A percentile compares a stretch with the other conserved stretches of the same genome.
Evolutionary conservation across 2,329 filamentous ascomycete genomes (phyloP).

Genomic region (Xylaria polymorpha): DNA sequence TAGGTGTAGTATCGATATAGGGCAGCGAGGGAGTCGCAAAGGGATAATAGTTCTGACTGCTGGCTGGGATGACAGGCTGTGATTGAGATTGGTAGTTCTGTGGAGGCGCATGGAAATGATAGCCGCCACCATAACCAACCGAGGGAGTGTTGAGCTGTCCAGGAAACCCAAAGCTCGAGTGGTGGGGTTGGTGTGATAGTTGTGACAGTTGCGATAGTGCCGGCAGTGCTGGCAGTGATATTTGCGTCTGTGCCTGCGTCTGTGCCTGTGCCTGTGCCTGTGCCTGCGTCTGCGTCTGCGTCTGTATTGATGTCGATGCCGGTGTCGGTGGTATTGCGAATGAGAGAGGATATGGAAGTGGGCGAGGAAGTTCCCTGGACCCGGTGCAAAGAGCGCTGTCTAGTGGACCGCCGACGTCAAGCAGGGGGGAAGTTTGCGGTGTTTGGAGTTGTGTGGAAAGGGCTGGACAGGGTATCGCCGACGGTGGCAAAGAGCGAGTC

Average conservation of each 20-base stretch:
- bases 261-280: not conserved
- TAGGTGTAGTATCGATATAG: conserved; percentile 16
- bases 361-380: not conserved
- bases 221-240: not conserved
- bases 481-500: conserved; percentile 22
- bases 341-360: conserved; percentile 1
- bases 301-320: not conserved
- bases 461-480: conserved; percentile 1
- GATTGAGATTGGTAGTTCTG: conserved; percentile 32
- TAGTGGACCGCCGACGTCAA: conserved; percentile 9
- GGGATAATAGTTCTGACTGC: conserved; percentile 9
- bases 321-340: not conserved
- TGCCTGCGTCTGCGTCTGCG: too few species aligned
- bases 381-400: not conserved
- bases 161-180: not conserved
- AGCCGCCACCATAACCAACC: conserved; percentile 13
- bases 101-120: conserved; percentile 20
- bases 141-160: not conserved
- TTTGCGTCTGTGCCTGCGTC: not conserved
- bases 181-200: conserved; percentile 5
- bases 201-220: not conserved
- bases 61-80: conserved; percentile 13
- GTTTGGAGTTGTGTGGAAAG: conserved; percentile 15
- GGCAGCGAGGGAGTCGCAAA: not conserved
- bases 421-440: conserved; percentile 6